Percentiles rank a stretch among this genome's conserved stretches.
Conservation (phyloP, 2,329 filamentous ascomycete species). For the Talaromyces sp. region DNA sequence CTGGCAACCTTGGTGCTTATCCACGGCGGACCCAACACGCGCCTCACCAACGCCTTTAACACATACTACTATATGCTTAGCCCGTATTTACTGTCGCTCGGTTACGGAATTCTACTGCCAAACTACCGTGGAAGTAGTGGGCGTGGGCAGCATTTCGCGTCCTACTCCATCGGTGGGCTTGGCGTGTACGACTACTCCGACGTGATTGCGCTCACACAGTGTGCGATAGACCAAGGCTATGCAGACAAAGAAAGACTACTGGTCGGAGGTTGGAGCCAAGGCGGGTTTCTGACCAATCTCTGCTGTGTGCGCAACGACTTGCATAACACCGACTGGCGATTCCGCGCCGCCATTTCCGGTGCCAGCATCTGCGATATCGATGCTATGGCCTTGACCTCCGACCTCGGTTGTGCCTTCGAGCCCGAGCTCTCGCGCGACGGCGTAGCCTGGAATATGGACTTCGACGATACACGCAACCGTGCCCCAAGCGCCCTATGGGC, state of each 20-base stretch:
- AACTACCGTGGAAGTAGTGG: constrained; percentile 23
- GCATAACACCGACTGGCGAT: constrained; percentile 13
- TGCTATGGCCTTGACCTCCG: constrained; percentile 19
- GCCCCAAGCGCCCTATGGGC: constrained; percentile 19
- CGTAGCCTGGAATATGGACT: constrained; percentile 19
- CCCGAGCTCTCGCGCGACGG: constrained; percentile 17
- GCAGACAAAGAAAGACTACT: constrained; percentile 18
- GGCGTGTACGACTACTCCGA: constrained; percentile 20
- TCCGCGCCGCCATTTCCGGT: constrained; percentile 18
- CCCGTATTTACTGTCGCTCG: constrained; percentile 19
- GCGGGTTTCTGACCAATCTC: constrained; percentile 19
- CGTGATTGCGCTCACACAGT: constrained; percentile 19
- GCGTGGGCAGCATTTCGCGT: constrained; percentile 19
- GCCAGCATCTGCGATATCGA: constrained; percentile 20
- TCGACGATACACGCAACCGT: constrained; percentile 9
- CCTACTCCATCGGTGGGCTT: constrained; percentile 18
- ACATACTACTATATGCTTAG: constrained; percentile 18
- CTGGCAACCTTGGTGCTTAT: constrained; percentile 20
- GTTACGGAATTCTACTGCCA: constrained; percentile 21
- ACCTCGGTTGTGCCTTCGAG: constrained; percentile 16
- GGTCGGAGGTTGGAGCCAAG: constrained; percentile 20
- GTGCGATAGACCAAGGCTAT: constrained; percentile 18
- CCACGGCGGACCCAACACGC: constrained; percentile 21
- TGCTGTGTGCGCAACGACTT: constrained; percentile 17
- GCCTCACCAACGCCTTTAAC: constrained; percentile 19